phyloP scores from a whole-genome alignment of 495 filamentous ascomycete genomes.

The Apiosordaria backusii region DNA sequence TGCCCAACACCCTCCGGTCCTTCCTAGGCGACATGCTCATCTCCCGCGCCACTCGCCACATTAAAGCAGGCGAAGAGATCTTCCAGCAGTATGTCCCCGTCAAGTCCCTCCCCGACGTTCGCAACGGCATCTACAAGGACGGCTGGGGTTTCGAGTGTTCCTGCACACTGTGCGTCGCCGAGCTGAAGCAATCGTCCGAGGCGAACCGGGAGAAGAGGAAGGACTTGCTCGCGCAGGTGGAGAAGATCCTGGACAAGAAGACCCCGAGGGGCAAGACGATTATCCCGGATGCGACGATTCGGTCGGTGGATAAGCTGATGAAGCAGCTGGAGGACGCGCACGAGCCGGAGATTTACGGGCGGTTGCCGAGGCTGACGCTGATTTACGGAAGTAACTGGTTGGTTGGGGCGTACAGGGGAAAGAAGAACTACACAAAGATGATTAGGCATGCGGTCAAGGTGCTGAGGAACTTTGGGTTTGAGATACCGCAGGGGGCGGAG shows the following conservation, averaged over 20 bases:
- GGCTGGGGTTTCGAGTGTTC: constrained; percentile 50
- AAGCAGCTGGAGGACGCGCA: constrained; percentile 38
- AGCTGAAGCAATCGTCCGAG: constrained; percentile 17
- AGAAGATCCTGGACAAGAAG: constrained; percentile 28
- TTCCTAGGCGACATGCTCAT: constrained; percentile 60
- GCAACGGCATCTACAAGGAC: constrained; percentile 24
- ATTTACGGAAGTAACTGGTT: constrained; percentile 45
- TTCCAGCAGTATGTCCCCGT: constrained; percentile 40
- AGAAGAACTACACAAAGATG: constrained; percentile 40
- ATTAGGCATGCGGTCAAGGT: constrained; percentile 35
- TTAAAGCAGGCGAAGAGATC: constrained; percentile 51
- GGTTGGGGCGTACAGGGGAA: constrained; percentile 35
- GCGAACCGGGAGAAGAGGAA: constrained; percentile 23
- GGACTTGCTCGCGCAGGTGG: constrained; percentile 27
- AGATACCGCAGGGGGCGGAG: constrained; percentile 15
- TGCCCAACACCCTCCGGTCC: constrained; percentile 47
- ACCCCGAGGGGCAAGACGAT: constrained; percentile 17
- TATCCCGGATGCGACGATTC: constrained; percentile 31
- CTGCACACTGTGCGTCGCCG: constrained; percentile 42
- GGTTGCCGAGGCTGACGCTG: constrained; percentile 37
- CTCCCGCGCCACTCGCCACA: constrained; percentile 45
- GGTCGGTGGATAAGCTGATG: constrained; percentile 30
- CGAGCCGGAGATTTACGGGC: constrained; percentile 35
- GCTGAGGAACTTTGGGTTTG: constrained; percentile 45
- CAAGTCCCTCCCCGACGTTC: constrained; percentile 17